Evolutionary conservation across 2,329 filamentous ascomycete genomes (phyloP), one percentile per base, ranked within the genome.

Genomic region (Colletotrichum camelliae): DNA sequence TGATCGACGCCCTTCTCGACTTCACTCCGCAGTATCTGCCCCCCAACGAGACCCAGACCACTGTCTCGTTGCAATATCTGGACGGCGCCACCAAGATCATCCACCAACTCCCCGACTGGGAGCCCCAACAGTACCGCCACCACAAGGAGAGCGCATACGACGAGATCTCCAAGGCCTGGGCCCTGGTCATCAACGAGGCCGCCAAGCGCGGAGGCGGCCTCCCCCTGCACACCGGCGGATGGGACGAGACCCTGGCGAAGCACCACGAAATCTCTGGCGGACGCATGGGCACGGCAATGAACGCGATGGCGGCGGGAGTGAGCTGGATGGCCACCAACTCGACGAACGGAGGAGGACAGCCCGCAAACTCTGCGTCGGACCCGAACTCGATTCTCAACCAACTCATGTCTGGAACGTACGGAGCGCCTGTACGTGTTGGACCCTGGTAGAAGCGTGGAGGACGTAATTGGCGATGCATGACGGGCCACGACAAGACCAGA

Each of bases 111-210:
- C 97, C 97, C 4, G 92, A 98, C 81, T 99, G 96, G 96, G 94
- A 97, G 79, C 95, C 93, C 60, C 94, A 94, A 76, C 92, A 95
- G 77, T 94, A 98, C 86, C 96, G 96, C 79, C 91, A 98, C 80
- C 95, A 98, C 87, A 98, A 98, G 85, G 94, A 98, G 79, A 95
- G 95, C 78, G 96, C 96, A 8, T 99, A 99, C 82, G 96, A 99
- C 81, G 97, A 98, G 82, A 96, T 99, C 78, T 94, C 95, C 31
- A 95, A 94, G 81, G 97, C 97, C 2, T 99, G 97, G 97, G 93
- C 95, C 18, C 85, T 97, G 79, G 96, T 98, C 66, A 94, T 99
- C 79, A 93, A 93, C 77, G 97, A 99, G 84, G 95, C 96, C 3
- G 93, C 94, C 27, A 98, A 98, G 87, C 91, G 94, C 79, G 96